Evolutionary conservation across 371 early-diverging fungal species (phyloP).

Genomic region (Massospora cicadina): DNA sequence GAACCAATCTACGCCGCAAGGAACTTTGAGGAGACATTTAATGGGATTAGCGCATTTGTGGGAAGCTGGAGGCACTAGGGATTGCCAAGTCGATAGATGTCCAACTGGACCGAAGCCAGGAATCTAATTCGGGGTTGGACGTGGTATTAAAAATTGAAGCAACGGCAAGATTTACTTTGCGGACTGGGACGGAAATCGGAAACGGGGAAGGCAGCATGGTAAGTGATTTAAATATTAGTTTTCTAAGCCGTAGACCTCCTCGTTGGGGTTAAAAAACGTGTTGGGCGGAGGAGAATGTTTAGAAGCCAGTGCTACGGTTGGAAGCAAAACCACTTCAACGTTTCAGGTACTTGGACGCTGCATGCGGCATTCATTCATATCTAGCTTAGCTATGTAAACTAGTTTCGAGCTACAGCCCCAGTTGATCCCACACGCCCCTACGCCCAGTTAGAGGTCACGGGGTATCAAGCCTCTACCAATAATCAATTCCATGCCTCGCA

Average conservation of each 20-base stretch:
- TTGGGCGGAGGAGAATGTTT: slow-evolving; percentile 12
- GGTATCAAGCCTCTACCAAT: slow-evolving; percentile 12
- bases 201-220: not conserved
- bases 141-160: not conserved
- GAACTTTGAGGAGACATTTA: not conserved
- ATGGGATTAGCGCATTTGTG: not conserved
- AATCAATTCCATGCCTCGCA: slow-evolving; percentile 14
- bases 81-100: not conserved
- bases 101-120: not conserved
- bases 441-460: slow-evolving; percentile 9
- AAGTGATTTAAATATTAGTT: too few relatives aligned
- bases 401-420: slow-evolving; percentile 14
- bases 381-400: not conserved
- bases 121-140: not conserved
- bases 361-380: not conserved
- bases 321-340: slow-evolving; percentile 13
- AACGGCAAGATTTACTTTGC: not conserved
- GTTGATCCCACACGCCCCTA: slow-evolving; percentile 12
- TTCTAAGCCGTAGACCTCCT: too few relatives aligned
- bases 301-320: slow-evolving; percentile 10
- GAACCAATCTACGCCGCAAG: not conserved
- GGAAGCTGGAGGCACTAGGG: not conserved
- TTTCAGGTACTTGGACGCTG: slow-evolving; percentile 12
- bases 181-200: not conserved
- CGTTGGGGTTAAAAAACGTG: not conserved